phyloP scores from a whole-genome alignment of 2,329 filamentous ascomycete species.

The Emergomyces africanus region DNA sequence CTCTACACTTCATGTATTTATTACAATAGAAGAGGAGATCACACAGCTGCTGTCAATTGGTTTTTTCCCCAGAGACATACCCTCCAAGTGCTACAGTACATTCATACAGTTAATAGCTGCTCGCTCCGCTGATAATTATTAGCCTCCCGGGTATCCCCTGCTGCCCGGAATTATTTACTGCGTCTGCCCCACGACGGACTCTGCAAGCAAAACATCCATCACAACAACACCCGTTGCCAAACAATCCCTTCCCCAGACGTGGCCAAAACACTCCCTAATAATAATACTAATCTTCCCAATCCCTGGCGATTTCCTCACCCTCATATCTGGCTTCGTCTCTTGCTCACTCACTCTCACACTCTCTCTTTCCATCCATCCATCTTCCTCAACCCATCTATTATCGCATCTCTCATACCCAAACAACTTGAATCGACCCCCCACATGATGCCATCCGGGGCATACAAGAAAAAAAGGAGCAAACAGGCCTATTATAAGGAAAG shows the following conservation, averaged over 20 bases:
- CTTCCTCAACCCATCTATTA: conserved; percentile 4
- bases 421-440: neutral
- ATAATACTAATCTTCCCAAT: neutral
- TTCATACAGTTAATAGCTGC: neutral
- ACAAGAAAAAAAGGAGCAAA: neutral
- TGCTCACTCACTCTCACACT: neutral
- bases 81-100: too few relatives aligned
- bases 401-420: too few relatives aligned
- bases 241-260: too few relatives aligned
- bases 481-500: neutral
- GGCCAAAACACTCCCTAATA: neutral
- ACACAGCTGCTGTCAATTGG: neutral
- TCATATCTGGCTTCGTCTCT: neutral
- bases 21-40: neutral
- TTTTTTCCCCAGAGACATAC: neutral
- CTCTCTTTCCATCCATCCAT: conserved; percentile 8
- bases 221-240: too few relatives aligned
- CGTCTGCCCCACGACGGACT: neutral
- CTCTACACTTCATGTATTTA: neutral
- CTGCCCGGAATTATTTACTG: too few relatives aligned
- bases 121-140: too few relatives aligned
- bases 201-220: neutral
- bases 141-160: neutral
- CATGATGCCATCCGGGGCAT: neutral
- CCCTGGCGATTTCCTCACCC: neutral